A percentile compares a stretch with the other conserved stretches of the same genome.
Conservation (phyloP, 306 rosid species). For the Glycine latifolia region DNA sequence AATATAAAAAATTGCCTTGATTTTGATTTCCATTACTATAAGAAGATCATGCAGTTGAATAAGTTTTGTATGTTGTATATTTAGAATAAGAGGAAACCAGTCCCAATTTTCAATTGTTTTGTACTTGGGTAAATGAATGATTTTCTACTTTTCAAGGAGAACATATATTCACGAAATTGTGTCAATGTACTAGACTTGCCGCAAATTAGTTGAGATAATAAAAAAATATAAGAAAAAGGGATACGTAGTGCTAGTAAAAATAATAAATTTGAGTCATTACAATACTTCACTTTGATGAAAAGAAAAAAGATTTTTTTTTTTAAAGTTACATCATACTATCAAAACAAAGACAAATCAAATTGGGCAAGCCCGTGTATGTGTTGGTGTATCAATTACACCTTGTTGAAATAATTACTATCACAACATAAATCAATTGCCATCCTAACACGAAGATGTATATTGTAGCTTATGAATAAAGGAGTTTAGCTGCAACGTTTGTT, state of each 20-base stretch:
- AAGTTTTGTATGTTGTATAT: no score
- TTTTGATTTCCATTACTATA: no score
- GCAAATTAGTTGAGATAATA: no score
- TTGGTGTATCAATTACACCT: not conserved
- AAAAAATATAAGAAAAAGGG: not conserved
- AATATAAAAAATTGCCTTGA: no score
- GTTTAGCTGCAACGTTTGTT: not conserved
- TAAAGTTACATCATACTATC: not conserved
- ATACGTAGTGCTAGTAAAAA: not conserved
- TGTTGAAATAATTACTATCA: not conserved
- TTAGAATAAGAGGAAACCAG: no score
- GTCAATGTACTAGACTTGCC: no score
- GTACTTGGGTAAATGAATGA: no score
- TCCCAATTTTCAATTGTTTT: no score
- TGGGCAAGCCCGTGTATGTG: no score
- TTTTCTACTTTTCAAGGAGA: no score
- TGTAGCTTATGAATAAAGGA: slow-evolving; percentile 11
- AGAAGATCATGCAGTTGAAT: no score
- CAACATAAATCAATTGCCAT: not conserved
- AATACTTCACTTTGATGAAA: not conserved
- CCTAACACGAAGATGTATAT: not conserved
- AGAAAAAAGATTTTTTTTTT: not conserved
- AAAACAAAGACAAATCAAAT: not conserved
- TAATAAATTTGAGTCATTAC: not conserved
- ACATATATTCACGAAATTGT: no score